Evolutionary conservation across 108 stramenopile species (phyloP).

Genomic region (Licmophora abbreviata): DNA sequence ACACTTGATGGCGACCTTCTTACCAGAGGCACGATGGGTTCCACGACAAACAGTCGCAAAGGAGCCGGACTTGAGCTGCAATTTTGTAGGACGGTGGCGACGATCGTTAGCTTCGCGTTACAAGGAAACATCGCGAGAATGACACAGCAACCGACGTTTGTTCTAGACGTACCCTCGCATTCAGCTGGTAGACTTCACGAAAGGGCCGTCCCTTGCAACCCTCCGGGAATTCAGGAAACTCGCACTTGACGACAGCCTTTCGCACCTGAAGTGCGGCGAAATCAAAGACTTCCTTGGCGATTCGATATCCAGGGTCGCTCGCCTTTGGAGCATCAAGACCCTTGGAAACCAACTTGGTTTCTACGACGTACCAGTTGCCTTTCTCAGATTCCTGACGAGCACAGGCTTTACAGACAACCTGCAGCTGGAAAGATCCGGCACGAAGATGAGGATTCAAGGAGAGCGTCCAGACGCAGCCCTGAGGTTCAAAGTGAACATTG

Average conservation of each 20-base stretch:
- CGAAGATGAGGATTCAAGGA: slow-evolving; percentile 18
- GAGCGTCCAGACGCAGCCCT: slow-evolving; percentile 40
- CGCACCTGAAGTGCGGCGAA: slow-evolving; percentile 35
- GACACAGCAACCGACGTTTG: neutral
- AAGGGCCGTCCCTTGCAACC: slow-evolving; percentile 74
- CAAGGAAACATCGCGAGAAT: neutral
- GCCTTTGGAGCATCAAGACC: slow-evolving; percentile 6
- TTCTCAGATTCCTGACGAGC: slow-evolving; percentile 4
- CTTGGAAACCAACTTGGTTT: slow-evolving; percentile 29
- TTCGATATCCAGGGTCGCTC: slow-evolving; percentile 23
- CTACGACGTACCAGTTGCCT: slow-evolving; percentile 29
- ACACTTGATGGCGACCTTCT: slow-evolving; percentile 82
- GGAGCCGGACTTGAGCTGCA: slow-evolving; percentile 81
- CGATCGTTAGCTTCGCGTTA: neutral
- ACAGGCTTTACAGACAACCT: slow-evolving; percentile 19
- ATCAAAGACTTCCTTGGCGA: slow-evolving; percentile 46
- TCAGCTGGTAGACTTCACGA: slow-evolving; percentile 83
- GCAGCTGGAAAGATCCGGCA: slow-evolving; percentile 24
- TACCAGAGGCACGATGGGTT: slow-evolving; percentile 77
- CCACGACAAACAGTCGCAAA: slow-evolving; percentile 85
- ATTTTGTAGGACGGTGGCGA: neutral
- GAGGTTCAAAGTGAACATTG: slow-evolving; percentile 25
- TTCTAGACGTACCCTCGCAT: slow-evolving; percentile 66
- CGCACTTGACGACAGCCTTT: slow-evolving; percentile 63
- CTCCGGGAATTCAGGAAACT: slow-evolving; percentile 80